These are phyloP conservation scores for Neobulgaria alba DNA, from an alignment of 2,329 filamentous ascomycete genomes.

Conservation along the genomic window DNA sequence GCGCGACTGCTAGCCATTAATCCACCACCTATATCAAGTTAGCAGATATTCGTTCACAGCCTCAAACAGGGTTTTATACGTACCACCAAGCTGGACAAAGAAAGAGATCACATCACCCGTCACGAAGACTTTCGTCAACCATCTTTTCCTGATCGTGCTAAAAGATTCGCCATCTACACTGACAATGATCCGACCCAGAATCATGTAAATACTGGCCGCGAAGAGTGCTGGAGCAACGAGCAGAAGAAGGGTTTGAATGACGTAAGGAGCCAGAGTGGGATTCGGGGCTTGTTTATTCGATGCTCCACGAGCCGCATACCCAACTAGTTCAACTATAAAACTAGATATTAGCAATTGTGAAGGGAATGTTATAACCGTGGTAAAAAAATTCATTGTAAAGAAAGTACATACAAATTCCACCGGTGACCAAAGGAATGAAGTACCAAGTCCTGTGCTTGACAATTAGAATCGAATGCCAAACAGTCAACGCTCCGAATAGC, in stretches of 20 bases:
- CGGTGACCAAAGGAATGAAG: conserved; percentile 38
- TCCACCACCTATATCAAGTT: conserved; percentile 14
- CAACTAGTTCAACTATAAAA: conserved; percentile 31
- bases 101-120: conserved; percentile 37
- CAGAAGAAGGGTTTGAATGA: conserved; percentile 30
- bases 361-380: not conserved
- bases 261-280: conserved; percentile 22
- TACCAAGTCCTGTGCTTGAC: conserved; percentile 27
- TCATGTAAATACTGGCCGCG: conserved; percentile 34
- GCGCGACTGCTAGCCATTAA: conserved; percentile 22
- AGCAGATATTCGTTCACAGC: not conserved
- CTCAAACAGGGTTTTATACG: not conserved
- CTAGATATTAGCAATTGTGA: not conserved
- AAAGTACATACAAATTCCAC: conserved; percentile 35
- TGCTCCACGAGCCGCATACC: conserved; percentile 26
- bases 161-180: conserved; percentile 30
- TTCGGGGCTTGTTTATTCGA: not conserved
- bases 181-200: conserved; percentile 30
- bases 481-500: conserved; percentile 26
- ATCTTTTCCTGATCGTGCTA: conserved; percentile 32
- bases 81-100: conserved; percentile 33
- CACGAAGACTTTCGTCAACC: conserved; percentile 40
- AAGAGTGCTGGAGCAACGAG: conserved; percentile 33
- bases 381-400: not conserved
- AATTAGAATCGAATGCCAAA: conserved; percentile 26